These are phyloP conservation scores for Lentinula sp. DNA, from an alignment of 768 basidiomycete species.

Conservation along the genomic window DNA sequence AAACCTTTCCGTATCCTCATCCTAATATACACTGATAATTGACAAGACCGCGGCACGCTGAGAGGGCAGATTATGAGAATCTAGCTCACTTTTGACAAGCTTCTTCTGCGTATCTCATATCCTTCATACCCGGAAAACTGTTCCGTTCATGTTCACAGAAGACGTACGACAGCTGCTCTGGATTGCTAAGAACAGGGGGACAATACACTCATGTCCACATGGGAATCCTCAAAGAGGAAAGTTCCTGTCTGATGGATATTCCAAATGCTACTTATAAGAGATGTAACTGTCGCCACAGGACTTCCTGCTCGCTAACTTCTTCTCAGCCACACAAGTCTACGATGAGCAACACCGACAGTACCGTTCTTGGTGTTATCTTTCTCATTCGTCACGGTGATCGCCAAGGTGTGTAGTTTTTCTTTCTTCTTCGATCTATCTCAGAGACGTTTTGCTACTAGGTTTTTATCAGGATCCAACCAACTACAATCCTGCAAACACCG, in stretches of 20 bases:
- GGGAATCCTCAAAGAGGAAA: background rate
- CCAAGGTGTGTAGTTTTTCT: conserved; percentile 22
- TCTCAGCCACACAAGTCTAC: background rate
- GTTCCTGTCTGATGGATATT: background rate
- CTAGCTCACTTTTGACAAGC: background rate
- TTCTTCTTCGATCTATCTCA: background rate
- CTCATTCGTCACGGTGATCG: conserved; percentile 58
- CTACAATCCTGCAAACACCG: conserved; percentile 49
- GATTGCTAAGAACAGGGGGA: background rate
- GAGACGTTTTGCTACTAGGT: conserved; percentile 22
- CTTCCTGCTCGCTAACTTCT: background rate
- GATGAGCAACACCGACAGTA: conserved; percentile 15
- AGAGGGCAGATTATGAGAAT: no score
- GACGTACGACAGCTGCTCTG: background rate
- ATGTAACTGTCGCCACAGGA: background rate
- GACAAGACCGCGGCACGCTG: no score
- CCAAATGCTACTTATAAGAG: background rate
- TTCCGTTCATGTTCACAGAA: background rate
- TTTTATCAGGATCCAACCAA: conserved; percentile 61
- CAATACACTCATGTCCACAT: background rate
- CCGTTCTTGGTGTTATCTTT: conserved; percentile 50
- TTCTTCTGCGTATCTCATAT: background rate
- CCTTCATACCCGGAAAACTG: background rate
- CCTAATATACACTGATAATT: no score
- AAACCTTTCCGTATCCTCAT: no score